A percentile compares a stretch with the other conserved stretches of the same genome.
These are phyloP conservation scores for Geotrichum europaeum DNA, from an alignment of 1,139 yeast genomes.

Conservation along the genomic window DNA sequence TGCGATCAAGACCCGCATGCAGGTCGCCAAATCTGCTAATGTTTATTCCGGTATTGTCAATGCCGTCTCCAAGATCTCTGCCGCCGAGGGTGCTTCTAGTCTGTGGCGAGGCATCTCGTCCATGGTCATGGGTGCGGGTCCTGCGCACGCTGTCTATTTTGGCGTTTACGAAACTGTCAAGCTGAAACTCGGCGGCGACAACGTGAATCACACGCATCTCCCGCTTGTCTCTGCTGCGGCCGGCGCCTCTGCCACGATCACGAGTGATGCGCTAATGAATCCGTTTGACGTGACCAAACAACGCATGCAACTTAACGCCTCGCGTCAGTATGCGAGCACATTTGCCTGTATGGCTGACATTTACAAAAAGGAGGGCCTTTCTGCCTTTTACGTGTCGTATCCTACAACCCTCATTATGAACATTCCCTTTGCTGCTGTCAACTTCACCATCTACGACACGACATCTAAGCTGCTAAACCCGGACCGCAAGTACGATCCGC, in stretches of 20 bases:
- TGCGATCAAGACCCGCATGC: constrained; percentile 92
- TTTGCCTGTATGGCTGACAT: constrained; percentile 42
- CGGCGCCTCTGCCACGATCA: constrained; percentile 91
- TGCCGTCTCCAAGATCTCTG: constrained; percentile 66
- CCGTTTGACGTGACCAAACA: constrained; percentile 96
- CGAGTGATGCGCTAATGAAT: constrained; percentile 94
- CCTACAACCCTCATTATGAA: constrained; percentile 93
- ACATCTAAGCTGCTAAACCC: constrained; percentile 76
- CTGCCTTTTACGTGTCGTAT: constrained; percentile 84
- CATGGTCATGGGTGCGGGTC: constrained; percentile 97
- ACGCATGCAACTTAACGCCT: constrained; percentile 54
- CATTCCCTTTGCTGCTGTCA: constrained; percentile 92
- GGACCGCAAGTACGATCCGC: constrained; percentile 71
- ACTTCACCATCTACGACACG: constrained; percentile 89
- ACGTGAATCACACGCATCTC: constrained; percentile 47
- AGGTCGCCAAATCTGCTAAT: constrained; percentile 47
- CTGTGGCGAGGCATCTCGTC: constrained; percentile 95
- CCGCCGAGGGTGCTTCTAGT: constrained; percentile 86
- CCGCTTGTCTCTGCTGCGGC: constrained; percentile 80
- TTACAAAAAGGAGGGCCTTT: constrained; percentile 68
- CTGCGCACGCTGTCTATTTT: constrained; percentile 97
- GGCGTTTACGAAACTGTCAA: constrained; percentile 91
- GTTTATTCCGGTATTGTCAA: constrained; percentile 46
- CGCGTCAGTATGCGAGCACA: constrained; percentile 31
- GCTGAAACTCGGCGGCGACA: constrained; percentile 42